Evolutionary conservation across 1,284 basidiomycete species (phyloP), one percentile per base, ranked within the genome.

Genomic region (Schizopora paradoxa): DNA sequence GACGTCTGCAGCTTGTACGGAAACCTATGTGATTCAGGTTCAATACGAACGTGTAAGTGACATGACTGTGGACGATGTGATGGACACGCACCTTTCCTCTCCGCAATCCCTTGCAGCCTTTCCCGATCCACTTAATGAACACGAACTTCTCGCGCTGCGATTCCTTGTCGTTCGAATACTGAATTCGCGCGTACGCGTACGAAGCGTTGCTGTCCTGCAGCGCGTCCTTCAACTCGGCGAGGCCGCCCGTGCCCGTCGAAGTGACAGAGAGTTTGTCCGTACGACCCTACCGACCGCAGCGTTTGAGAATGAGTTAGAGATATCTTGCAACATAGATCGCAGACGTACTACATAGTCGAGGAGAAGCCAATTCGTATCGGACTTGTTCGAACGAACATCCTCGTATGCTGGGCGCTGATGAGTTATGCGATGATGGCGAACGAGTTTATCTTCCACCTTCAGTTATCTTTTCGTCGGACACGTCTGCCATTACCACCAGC

Each of bases 91-190:
- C 90, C 81, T 89, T 92, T 35, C 84, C 91, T 67, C 83, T 86
- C 52, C 91, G 77, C 91, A 94, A 92, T 54, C 92, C 73, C 70
- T 89, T 90, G 66, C 88, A 91, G 35, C 73, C 66, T 29, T 79
- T 72, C 32, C 91, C 91, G 65, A 94, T 93, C 91, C 91, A 94
- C 48, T 84, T 79, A 63, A 94, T 76, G 58, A 94, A 74, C 54
- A 90, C 77, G 67, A 94, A 94, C 72, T 93, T 94, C 72, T 92
- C 86, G 52, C 91, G 78, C 65, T 74, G 82, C 37, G 82, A 84
- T 69, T 89, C 86, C 69, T 84, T 86, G 68, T 89, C 90, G 59
- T 92, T 94, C 44, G 86, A 75, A 64, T 88, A 94, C 55, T 77
- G 74, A 53, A 95, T 77, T 56, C 89, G 83, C 39, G 70, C 86